Base-by-base conservation (phyloP, 805 yeast genomes). In the Suhomyces tanzawaensis region DNA sequence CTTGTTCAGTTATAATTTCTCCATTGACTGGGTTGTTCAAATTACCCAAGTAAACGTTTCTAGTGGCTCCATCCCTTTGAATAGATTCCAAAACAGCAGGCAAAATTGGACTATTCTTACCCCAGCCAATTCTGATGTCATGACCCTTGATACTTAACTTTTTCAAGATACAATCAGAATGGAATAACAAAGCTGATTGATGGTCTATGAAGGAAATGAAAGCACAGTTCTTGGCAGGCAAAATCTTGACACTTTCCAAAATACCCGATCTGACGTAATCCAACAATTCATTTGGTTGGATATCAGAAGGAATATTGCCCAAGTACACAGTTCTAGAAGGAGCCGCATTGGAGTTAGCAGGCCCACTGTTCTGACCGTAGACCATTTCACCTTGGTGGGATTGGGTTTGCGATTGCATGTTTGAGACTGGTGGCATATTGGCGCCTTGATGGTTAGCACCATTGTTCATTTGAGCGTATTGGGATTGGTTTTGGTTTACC, bases 61-160 rank as follows among this genome's bases (percentile, higher is more conserved):
- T 79, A 8, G 97, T 87, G 4, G 98, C 98, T 34, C 87, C 86
- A 48, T 87, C 91, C 45, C 85, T 77, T 40, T 81, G 79, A 39
- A 93, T 88, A 13, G 89, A 82, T 23, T 81, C 77, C 37, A 79
- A 67, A 5, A 91, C 90, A 6, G 83, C 72, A 2, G 95, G 85
- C 42, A 79, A 80, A 24, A 89, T 77, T 1, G 85, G 79, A 2
- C 82, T 71, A 27, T 88, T 79, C 48, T 84, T 84, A 15, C 96
- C 96, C 98, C 98, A 93, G 9, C 96, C 96, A 42, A 91, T 76
- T 54, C 88, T 78, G 40, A 90, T 78, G 52, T 86, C 95, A 48
- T 83, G 80, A 32, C 87, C 89, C 49, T 79, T 80, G 42, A 93
- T 84, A 29, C 82, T 78, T 46, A 90, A 71, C 57, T 90, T 79